Base-by-base conservation (phyloP, 371 early-diverging fungal genomes). In the Rhizopus microsporus region DNA sequence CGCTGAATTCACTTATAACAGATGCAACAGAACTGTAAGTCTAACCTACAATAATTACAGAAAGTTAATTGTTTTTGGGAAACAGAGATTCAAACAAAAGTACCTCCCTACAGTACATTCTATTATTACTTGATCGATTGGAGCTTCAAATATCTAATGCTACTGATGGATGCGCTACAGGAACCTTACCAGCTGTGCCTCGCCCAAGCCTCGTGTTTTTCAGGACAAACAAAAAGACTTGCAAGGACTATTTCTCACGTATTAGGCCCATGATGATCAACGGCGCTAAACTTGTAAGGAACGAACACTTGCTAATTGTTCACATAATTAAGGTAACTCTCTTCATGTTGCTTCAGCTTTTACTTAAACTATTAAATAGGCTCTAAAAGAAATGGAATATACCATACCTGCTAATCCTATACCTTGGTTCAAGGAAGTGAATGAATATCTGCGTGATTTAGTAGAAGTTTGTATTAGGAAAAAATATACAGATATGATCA, bases 61-160 rank as follows among this genome's bases (percentile, higher is more conserved):
- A 16, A 32, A 34, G 17, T 34, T 40, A 5, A 29, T 34, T 30
- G 43, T 51, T 8, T 5, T 23, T 29, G 5, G 7, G 34, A 0
- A 31, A n/a, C 6, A 55, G 48, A 40, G 52, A 33, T 16, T 15
- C 34, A 5, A 44, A 47, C 6, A 33, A 57, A 39, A 65, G 23
- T 15, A 29, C 43, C 7, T 40, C 9, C 32, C 52, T 65, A n/a
- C 35, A 39, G 10, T 38, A 85, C 48, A 60, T 86, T 17, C 45
- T 90, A 4, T 40, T 72, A 1, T 73, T 93, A 13, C 51, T 93
- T 9, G 89, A 91, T 62, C 68, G 87, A 9, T 68, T 93, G 3
- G 93, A 93, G 56, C 60, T 89, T 3, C 92, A 91, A 67, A 80
- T 87, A 30, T 76, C 77, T 29, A 85, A 90, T 63, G 88, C 92